phyloP scores from a whole-genome alignment of 1,139 yeast genomes.

The Protomyces arabidopsidicola region DNA sequence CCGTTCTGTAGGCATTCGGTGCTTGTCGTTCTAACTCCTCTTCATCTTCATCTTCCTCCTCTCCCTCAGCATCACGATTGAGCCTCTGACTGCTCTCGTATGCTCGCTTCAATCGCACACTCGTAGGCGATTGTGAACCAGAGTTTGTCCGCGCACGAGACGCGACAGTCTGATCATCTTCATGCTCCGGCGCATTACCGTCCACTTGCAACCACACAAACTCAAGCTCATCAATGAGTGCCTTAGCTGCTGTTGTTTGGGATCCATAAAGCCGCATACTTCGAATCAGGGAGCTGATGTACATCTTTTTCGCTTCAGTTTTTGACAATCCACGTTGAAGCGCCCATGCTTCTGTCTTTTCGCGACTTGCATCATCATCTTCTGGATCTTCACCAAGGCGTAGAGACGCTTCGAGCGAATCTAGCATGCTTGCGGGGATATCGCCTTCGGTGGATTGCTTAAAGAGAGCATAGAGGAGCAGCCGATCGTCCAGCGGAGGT shows the following conservation, averaged over 20 bases:
- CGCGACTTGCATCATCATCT: slow-evolving; percentile 37
- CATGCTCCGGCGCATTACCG: slow-evolving; percentile 40
- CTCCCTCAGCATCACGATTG: slow-evolving; percentile 15
- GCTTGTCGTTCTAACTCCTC: slow-evolving; percentile 12
- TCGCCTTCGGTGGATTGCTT: slow-evolving; percentile 84
- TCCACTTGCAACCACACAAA: slow-evolving; percentile 54
- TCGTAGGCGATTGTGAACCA: slow-evolving; percentile 2
- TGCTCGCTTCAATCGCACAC: background rate
- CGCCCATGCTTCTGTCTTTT: slow-evolving; percentile 65
- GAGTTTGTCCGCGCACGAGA: slow-evolving; percentile 26
- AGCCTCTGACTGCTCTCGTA: background rate
- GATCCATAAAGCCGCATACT: slow-evolving; percentile 70
- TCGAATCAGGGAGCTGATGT: slow-evolving; percentile 57
- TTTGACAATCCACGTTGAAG: slow-evolving; percentile 63
- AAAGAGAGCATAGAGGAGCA: slow-evolving; percentile 70
- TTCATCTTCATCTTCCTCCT: slow-evolving; percentile 18
- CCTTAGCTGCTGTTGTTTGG: slow-evolving; percentile 64
- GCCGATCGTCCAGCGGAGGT: slow-evolving; percentile 71
- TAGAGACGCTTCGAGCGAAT: slow-evolving; percentile 53
- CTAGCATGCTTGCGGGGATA: slow-evolving; percentile 60
- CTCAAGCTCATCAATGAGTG: slow-evolving; percentile 61
- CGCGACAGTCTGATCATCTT: slow-evolving; percentile 27
- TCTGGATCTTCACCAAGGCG: slow-evolving; percentile 43
- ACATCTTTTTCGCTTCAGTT: slow-evolving; percentile 69
- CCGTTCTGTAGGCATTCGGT: slow-evolving; percentile 19